Base-by-base conservation (phyloP, 2,329 filamentous ascomycete species). In the Cladosporium cucumerinum region DNA sequence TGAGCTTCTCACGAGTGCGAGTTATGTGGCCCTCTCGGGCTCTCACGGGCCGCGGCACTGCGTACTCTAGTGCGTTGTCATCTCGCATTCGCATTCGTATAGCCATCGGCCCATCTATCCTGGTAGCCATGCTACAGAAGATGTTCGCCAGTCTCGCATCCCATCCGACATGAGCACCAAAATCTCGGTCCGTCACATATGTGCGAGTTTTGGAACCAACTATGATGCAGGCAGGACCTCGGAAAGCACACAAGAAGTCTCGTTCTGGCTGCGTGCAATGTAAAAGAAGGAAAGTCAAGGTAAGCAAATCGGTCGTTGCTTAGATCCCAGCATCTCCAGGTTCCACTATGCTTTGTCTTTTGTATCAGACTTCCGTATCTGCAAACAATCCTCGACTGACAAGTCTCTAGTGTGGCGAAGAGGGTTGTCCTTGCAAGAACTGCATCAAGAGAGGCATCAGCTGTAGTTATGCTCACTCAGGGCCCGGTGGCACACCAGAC, bases 191-290 rank as follows among this genome's bases (percentile, higher is more conserved):
- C 6, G 7, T 46, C n/a, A 46, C n/a, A 21, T 4, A 46, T 21
- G 39, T 21, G n/a, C n/a, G 39, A 46, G n/a, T 21, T 21, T 21
- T 11, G 12, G 2, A 21, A 10, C 11, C 39, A 3, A 21, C 3
- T 21, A 58, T 18, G 5, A 34, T 46, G 55, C 34, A 58, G 23
- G 32, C 21, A 18, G 46, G 28, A 21, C 58, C 58, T 11, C 28
- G 58, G 46, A 61, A 51, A 21, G n/a, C 58, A 25, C 58, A 61
- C 46, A 61, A 51, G 28, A 61, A 61, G 30, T 52, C 58, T n/a
- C 58, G 58, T 14, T 61, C 58, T 7, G 58, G 58, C 1, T 61
- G 58, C 28, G 58, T 61, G 26, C 58, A 61, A 36, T 61, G 58
- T 8, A 61, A 61, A 28, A 12, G 58, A 18, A 10, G 58, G 26